These are phyloP conservation scores for Backusella tuberculispora DNA, from an alignment of 192 early-diverging fungal genomes.

Conservation along the genomic window DNA sequence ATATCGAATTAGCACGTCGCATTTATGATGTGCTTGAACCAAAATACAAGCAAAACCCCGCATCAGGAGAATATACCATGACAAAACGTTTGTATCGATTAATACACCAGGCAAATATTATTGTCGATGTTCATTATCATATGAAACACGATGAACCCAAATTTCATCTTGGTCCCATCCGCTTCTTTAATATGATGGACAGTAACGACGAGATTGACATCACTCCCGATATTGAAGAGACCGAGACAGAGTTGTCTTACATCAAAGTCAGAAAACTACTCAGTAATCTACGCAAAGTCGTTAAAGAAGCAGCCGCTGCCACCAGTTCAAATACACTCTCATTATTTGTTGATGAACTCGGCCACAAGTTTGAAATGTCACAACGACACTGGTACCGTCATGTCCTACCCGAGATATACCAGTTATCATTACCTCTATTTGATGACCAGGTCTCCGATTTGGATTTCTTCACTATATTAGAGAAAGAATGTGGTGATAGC, in stretches of 20 bases:
- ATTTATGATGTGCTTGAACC: slow-evolving; percentile 8
- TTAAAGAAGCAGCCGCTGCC: too few species aligned
- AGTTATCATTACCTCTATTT: slow-evolving; percentile 9
- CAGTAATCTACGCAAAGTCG: background rate
- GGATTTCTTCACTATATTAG: background rate
- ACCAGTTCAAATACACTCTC: background rate
- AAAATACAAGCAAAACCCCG: background rate
- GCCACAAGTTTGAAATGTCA: slow-evolving; percentile 13
- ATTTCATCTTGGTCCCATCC: background rate
- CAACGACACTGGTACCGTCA: slow-evolving; percentile 22
- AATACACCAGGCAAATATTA: background rate
- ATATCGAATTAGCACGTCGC: background rate
- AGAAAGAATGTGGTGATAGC: background rate
- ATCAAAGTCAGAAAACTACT: background rate
- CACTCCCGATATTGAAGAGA: background rate
- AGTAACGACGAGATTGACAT: background rate
- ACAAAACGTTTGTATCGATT: background rate
- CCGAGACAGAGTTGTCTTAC: background rate
- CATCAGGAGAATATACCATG: background rate
- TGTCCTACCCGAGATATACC: slow-evolving; percentile 12
- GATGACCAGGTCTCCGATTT: slow-evolving; percentile 15
- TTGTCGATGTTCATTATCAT: background rate
- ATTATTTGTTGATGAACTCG: background rate
- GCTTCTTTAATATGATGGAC: background rate
- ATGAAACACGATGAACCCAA: background rate